Evolutionary conservation across 352 stramenopile genomes (phyloP), one percentile per base, ranked within the genome.

Genomic region (Phytopythium mirpurense): DNA sequence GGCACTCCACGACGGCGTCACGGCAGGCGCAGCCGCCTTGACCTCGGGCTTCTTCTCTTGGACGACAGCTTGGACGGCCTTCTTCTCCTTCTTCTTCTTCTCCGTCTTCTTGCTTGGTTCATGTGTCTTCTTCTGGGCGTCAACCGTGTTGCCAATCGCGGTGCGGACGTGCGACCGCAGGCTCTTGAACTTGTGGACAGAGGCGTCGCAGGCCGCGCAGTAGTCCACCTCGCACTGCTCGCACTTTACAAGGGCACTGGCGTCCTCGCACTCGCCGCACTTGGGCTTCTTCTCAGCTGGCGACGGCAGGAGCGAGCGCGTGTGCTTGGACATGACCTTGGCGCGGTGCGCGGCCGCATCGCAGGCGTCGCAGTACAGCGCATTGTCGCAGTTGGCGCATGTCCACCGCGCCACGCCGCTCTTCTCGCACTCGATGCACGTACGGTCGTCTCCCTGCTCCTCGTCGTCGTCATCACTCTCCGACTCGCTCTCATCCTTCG

Each of bases 171-270:
- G 80, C 41, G 62, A 75, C 3, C 62, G 65, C 44, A 89, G 65
- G 38, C 73, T 87, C 65, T 89, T 90, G 37, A 89, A 90, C 51
- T 81, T 71, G 51, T 90, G 80, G 23, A 90, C 73, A 18, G 60
- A 83, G 0, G 64, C 65, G 51, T 90, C 74, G 32, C 80, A 90
- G 14, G 59, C 54, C 2, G 36, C 51, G 58, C 80, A 90, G 51
- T 81, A 78, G 21, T 60, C 35, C n/a, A 83, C 63, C 1, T 74
- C 80, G 45, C 80, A 90, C 50, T 89, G 72, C 26, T 68, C 60
- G 37, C 80, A 90, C 21, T 65, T 49, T 7, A 88, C 65, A 21
- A 19, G 69, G 6, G 73, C 59, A 12, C 68, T 49, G 29, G 62
- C 68, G 27, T 70, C 49, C 56, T 69, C 67, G 35, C 66, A 56